Percentiles rank a stretch among this genome's conserved stretches.
Conservation (phyloP, 139 green algal genomes). For the Monoraphidium neglectum region DNA sequence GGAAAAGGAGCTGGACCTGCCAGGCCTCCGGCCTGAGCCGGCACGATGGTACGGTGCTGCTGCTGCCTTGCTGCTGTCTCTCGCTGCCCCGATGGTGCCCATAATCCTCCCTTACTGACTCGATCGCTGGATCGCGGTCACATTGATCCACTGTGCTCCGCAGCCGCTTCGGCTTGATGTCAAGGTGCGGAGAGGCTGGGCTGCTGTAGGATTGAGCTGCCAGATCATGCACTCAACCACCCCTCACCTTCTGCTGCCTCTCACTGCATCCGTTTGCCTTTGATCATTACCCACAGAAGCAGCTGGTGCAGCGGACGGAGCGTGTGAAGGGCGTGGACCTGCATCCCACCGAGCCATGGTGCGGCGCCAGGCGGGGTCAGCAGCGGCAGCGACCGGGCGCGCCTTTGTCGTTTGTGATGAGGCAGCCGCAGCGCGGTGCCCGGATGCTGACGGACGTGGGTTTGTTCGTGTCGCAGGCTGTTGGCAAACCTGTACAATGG, state of each 20-base stretch:
- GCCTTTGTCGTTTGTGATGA: too few relatives aligned
- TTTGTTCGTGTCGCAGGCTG: slow-evolving; percentile 65
- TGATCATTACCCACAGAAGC: slow-evolving; percentile 11
- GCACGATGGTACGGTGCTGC: not conserved
- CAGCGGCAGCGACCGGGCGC: not conserved
- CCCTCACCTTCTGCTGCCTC: not conserved
- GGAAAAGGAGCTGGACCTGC: too few relatives aligned
- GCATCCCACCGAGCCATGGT: slow-evolving; percentile 98
- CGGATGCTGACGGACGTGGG: not conserved
- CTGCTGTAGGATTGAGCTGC: not conserved
- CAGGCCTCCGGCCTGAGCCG: not conserved
- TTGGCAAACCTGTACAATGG: slow-evolving; percentile 97
- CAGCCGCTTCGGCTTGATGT: slow-evolving; percentile 91
- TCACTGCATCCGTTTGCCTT: not conserved
- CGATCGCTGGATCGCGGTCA: too few relatives aligned
- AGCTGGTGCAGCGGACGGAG: slow-evolving; percentile 93
- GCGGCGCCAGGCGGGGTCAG: slow-evolving; percentile 13
- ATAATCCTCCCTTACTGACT: too few relatives aligned
- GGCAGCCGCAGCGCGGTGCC: not conserved
- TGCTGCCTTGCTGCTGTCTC: not conserved
- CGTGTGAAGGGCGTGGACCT: slow-evolving; percentile 98
- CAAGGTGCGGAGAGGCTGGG: slow-evolving; percentile 69
- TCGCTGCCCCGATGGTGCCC: not conserved
- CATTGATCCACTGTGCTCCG: not conserved
- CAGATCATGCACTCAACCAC: not conserved